phyloP scores from a whole-genome alignment of 129 eudicot species.

The Oenanthe sinensis region DNA sequence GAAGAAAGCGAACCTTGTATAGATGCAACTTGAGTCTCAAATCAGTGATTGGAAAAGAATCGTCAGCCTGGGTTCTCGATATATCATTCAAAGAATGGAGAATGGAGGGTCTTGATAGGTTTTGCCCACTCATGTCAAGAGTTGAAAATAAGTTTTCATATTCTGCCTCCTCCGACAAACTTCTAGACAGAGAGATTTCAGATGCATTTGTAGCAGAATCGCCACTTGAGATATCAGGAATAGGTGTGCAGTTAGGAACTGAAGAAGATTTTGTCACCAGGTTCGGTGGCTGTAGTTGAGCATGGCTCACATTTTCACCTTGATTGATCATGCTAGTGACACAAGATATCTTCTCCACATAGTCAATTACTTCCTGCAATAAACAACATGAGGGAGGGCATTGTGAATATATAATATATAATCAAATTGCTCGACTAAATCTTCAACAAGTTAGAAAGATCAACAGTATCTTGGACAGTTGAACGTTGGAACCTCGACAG shows the following conservation, averaged over 20 bases:
- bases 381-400: not conserved
- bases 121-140: slow-evolving; percentile 53
- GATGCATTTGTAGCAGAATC: slow-evolving; percentile 47
- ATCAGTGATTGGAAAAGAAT: slow-evolving; percentile 48
- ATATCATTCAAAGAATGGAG: slow-evolving; percentile 33
- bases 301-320: slow-evolving; percentile 50
- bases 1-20: slow-evolving; percentile 64
- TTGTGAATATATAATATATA: not conserved
- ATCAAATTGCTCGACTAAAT: not conserved
- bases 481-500: not conserved
- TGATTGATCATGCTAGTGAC: slow-evolving; percentile 48
- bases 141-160: slow-evolving; percentile 61
- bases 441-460: not conserved
- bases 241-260: slow-evolving; percentile 39
- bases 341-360: slow-evolving; percentile 60
- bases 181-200: slow-evolving; percentile 65
- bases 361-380: slow-evolving; percentile 78
- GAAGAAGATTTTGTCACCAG: slow-evolving; percentile 52
- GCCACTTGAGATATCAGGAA: slow-evolving; percentile 36
- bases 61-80: slow-evolving; percentile 42
- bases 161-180: slow-evolving; percentile 74
- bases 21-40: slow-evolving; percentile 70
- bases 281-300: slow-evolving; percentile 43
- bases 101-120: slow-evolving; percentile 40
- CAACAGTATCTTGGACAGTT: not conserved